Percentiles rank a stretch among this genome's conserved stretches.
phyloP scores from a whole-genome alignment of 768 basidiomycete species.

The Suillus placidus region DNA sequence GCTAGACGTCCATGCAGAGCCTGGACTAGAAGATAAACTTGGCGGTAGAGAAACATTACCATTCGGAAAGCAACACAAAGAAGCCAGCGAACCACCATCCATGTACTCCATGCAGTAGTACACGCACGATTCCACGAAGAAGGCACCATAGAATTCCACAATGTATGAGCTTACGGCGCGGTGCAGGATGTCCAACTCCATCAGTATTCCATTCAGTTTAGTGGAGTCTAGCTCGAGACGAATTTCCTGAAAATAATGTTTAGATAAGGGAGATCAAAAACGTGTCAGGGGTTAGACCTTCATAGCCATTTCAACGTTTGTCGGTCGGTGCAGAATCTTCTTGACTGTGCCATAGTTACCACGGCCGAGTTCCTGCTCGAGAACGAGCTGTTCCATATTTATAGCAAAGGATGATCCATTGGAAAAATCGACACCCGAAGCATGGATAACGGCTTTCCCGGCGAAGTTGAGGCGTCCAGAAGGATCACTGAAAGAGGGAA shows the following conservation, averaged over 20 bases:
- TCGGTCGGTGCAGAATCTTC: constrained; percentile 91
- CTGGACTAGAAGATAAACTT: constrained; percentile 34
- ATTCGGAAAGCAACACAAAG: constrained; percentile 51
- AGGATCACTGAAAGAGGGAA: constrained; percentile 67
- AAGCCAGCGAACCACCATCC: constrained; percentile 98
- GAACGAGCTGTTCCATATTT: constrained; percentile 90
- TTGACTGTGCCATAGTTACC: constrained; percentile 99
- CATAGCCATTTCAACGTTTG: constrained; percentile 97
- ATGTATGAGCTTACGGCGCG: constrained; percentile 90
- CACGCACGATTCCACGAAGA: constrained; percentile 99
- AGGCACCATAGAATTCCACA: constrained; percentile 98
- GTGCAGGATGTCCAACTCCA: constrained; percentile 98
- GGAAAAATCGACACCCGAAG: constrained; percentile 86
- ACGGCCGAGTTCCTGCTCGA: constrained; percentile 91
- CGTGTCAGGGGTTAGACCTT: constrained; percentile 62
- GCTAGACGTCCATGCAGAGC: constrained; percentile 38
- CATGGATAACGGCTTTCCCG: constrained; percentile 91
- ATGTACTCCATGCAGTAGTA: constrained; percentile 99
- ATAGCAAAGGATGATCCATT: constrained; percentile 90
- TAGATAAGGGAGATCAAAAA: constrained; percentile 7
- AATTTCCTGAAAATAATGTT: constrained; percentile 73
- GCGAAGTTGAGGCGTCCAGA: constrained; percentile 94
- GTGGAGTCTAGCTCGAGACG: constrained; percentile 92
- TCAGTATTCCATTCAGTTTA: constrained; percentile 94
- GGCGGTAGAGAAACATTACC: constrained; percentile 38